Evolutionary conservation across 768 basidiomycete genomes (phyloP), one percentile per base, ranked within the genome.

Genomic region (Rhodotorula sphaerocarpa): DNA sequence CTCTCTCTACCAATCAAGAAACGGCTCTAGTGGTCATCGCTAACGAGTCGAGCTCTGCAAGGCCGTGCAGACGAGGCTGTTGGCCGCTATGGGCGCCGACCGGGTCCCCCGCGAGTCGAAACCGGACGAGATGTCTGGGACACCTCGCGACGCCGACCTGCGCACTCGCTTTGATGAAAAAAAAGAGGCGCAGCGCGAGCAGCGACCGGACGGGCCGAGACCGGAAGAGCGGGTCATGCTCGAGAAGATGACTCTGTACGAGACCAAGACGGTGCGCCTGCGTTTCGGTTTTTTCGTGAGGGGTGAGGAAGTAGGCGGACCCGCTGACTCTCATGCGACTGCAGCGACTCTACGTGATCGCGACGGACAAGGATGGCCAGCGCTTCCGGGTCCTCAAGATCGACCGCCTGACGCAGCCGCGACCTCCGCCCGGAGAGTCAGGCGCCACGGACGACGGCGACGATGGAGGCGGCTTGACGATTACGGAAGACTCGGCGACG

Each of bases 231-330:
- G 21, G 10, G 50, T 31, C n/a, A 25, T 51, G 16, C 76, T 79
- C 75, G 91, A 90, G 78, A 89, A 89, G 73, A 91, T 89, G 78
- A 86, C 90, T 36, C 78, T 97, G 5, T 96, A 95, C 75, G 93
- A 99, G 78, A 96, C 90, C 71, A 83, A 84, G 59, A 80, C 85
- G 67, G 78, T 76, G 41, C 28, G 73, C 62, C 3, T 18, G 6
- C 21, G n/a, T 23, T 20, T 16, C 46, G 45, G 30, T 44, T 44
- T 44, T 25, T 34, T 50, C 28, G 15, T 14, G n/a, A n/a, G n/a
- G n/a, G n/a, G n/a, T n/a, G n/a, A n/a, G n/a, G n/a, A n/a, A n/a
- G n/a, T n/a, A n/a, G n/a, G n/a, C n/a, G n/a, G n/a, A n/a, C n/a
- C n/a, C n/a, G n/a, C n/a, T n/a, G n/a, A n/a, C n/a, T n/a, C 43